These are phyloP conservation scores for Bolboschoenus planiculmis DNA, from an alignment of 176 grass and related monocot species.

Conservation along the genomic window DNA sequence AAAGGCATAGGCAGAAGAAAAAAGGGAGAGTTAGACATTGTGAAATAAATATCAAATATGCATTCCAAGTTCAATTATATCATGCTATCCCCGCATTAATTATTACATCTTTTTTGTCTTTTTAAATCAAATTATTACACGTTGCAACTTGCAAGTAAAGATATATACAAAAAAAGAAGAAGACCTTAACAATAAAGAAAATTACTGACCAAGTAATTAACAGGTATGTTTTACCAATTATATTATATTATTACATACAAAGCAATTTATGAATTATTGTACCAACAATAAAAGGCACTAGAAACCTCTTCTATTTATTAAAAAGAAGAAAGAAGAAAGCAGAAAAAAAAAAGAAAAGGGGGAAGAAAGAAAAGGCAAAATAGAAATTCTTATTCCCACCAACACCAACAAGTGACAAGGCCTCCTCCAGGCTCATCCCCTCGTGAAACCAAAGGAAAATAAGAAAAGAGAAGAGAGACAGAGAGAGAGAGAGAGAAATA, in stretches of 20 bases:
- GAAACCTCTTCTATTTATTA: background rate
- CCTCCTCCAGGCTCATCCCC: background rate
- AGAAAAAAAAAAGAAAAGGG: background rate
- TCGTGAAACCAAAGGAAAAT: background rate
- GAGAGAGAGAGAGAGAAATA: background rate
- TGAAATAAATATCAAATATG: no score
- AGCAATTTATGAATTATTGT: background rate
- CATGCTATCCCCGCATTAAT: background rate
- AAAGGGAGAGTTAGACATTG: no score
- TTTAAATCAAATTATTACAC: background rate
- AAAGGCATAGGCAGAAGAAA: background rate
- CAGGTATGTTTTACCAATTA: background rate
- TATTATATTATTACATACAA: no score
- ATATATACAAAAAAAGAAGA: background rate
- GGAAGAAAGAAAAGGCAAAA: conserved; percentile 1
- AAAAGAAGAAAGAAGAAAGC: background rate
- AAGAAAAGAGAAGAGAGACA: no score
- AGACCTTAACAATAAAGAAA: no score
- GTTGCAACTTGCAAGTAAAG: background rate
- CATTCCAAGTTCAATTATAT: no score
- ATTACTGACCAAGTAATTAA: background rate
- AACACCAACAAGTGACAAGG: background rate
- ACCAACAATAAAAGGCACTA: background rate
- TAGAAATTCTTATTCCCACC: conserved; percentile 5
- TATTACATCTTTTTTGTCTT: background rate